A percentile compares a stretch with the other conserved stretches of the same genome.
These are phyloP conservation scores for Mallotus japonicus DNA, from an alignment of 441 rosid species.

Conservation along the genomic window DNA sequence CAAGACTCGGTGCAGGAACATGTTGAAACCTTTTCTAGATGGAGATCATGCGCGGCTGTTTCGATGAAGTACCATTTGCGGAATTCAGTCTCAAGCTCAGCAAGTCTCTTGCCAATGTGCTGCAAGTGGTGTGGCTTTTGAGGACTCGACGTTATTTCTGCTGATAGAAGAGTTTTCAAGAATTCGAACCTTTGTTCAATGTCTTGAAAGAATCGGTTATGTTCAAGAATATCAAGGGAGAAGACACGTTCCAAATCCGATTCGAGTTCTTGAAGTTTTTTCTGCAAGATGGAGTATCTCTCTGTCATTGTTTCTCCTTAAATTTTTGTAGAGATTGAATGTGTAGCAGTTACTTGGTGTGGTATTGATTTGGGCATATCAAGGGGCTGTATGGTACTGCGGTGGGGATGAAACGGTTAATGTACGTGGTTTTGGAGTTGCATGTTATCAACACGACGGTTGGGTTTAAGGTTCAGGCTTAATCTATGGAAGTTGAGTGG, in stretches of 20 bases:
- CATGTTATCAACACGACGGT: too few species aligned
- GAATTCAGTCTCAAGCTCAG: slow-evolving; percentile 33
- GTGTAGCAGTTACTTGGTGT: too few species aligned
- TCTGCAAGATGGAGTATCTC: slow-evolving; percentile 40
- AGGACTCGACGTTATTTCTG: slow-evolving; percentile 47
- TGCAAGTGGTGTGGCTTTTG: slow-evolving; percentile 32
- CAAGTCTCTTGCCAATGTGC: slow-evolving; percentile 28
- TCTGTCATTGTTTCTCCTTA: slow-evolving; percentile 22
- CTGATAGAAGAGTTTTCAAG: slow-evolving; percentile 41
- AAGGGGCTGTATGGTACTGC: too few species aligned
- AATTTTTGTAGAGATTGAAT: too few species aligned
- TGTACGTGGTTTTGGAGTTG: too few species aligned
- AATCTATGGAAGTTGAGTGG: too few species aligned
- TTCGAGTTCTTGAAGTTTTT: slow-evolving; percentile 50
- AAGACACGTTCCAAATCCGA: slow-evolving; percentile 18
- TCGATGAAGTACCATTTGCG: slow-evolving; percentile 26
- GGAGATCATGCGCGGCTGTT: background rate
- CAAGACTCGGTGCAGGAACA: slow-evolving; percentile 46
- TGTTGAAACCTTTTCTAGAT: slow-evolving; percentile 26
- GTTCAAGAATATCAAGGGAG: slow-evolving; percentile 23
- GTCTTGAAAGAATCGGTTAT: slow-evolving; percentile 28
- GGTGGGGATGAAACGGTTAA: too few species aligned
- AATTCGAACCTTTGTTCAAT: slow-evolving; percentile 44
- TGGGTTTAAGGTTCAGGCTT: too few species aligned
- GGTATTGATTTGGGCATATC: too few species aligned